These are phyloP conservation scores for Chimonanthus praecox DNA, from an alignment of 164 flowering plant genomes.

Conservation along the genomic window DNA sequence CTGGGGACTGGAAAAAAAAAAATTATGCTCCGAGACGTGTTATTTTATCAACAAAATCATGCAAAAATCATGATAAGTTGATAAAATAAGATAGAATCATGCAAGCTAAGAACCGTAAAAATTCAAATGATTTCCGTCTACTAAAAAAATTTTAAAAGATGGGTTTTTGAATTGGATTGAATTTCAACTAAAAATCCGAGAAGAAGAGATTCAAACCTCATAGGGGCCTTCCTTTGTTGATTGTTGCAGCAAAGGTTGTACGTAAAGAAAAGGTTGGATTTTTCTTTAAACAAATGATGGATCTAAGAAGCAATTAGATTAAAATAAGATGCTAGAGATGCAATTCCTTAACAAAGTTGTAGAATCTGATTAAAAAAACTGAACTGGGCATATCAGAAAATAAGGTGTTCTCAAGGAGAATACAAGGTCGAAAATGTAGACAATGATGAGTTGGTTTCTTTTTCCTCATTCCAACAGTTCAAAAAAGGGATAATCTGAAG, in stretches of 20 bases:
- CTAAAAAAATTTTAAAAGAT: not conserved
- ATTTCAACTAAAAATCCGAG: not conserved
- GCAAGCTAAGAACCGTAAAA: too few species aligned
- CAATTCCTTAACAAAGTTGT: not conserved
- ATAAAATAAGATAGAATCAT: too few species aligned
- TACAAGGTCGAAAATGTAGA: too few species aligned
- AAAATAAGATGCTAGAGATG: not conserved
- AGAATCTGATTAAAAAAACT: not conserved
- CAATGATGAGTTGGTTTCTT: not conserved
- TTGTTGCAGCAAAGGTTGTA: not conserved
- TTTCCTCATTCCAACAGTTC: not conserved
- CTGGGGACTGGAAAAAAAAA: too few species aligned
- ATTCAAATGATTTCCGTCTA: too few species aligned
- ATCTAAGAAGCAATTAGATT: too few species aligned
- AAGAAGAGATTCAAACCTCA: not conserved
- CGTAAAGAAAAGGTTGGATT: not conserved
- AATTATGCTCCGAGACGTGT: too few species aligned
- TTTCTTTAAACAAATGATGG: too few species aligned
- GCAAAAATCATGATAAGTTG: too few species aligned
- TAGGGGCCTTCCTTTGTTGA: too few species aligned
- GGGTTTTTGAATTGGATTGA: not conserved
- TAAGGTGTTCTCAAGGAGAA: not conserved
- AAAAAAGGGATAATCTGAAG: not conserved
- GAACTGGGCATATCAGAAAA: not conserved
- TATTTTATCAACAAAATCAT: too few species aligned